These are phyloP conservation scores for Pseudozyma pruni DNA, from an alignment of 1,284 basidiomycete genomes.

Conservation along the genomic window DNA sequence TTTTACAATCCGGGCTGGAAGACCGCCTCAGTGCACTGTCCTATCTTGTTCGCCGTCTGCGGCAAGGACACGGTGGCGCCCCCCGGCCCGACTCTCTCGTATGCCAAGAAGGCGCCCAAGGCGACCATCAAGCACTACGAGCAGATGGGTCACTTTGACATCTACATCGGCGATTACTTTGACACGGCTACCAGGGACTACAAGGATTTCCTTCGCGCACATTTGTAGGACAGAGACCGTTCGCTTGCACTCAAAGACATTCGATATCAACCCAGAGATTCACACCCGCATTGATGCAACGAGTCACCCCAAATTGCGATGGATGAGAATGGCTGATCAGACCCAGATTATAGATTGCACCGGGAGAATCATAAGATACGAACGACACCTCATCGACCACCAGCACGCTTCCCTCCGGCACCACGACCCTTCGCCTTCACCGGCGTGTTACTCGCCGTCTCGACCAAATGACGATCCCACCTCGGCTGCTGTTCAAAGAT, in stretches of 20 bases:
- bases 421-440: slow-evolving; percentile 18
- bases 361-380: not conserved
- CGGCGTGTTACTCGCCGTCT: slow-evolving; percentile 9
- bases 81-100: slow-evolving; percentile 37
- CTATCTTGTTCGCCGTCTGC: slow-evolving; percentile 63
- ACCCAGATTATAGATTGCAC: no score
- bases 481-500: slow-evolving; percentile 37
- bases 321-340: no score
- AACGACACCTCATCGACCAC: not conserved
- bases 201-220: slow-evolving; percentile 31
- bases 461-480: slow-evolving; percentile 35
- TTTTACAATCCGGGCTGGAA: slow-evolving; percentile 53
- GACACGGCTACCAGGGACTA: slow-evolving; percentile 50
- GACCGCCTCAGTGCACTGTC: slow-evolving; percentile 38
- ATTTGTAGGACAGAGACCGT: slow-evolving; percentile 7
- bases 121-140: slow-evolving; percentile 44
- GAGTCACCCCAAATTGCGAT: no score
- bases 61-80: slow-evolving; percentile 59
- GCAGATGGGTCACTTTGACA: slow-evolving; percentile 57
- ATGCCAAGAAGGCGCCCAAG: slow-evolving; percentile 50
- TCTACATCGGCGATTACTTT: slow-evolving; percentile 54
- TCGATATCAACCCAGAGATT: no score
- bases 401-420: slow-evolving; percentile 10
- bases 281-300: no score
- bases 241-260: not conserved